Evolutionary conservation across 768 basidiomycete genomes (phyloP), one percentile per base, ranked within the genome.

Genomic region (Mycena indigotica): DNA sequence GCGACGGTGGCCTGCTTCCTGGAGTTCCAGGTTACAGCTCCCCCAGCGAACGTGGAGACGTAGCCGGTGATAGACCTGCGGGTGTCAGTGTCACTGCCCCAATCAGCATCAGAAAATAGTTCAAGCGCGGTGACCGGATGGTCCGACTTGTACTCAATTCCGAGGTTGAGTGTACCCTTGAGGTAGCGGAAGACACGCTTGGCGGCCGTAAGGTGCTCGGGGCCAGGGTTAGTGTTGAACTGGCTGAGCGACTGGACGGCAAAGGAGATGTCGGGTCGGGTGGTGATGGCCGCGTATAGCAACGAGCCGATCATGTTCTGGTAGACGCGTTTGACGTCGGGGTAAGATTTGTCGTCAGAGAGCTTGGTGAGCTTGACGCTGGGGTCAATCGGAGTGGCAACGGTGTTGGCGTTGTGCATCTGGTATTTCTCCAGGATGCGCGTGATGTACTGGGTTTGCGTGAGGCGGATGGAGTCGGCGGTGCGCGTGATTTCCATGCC

Each of bases 201-300:
- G 6, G 21, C 15, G n/a, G 41, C 41, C 6, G 41, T 44, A 6
- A 44, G 21, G n/a, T 44, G 41, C 41, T 15, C 41, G n/a, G 41
- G 41, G n/a, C 41, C 41, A 23, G 41, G 41, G 41, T 44, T 44
- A 21, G 41, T 44, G 41, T 58, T 58, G 64, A 68, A 75, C 13
- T 65, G 71, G 5, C 64, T 55, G 1, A 74, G 58, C 1, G 54
- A 55, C 16, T 58, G 53, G 24, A 74, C 69, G 0, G 71, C 60
- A 45, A 56, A 72, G 3, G 65, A 50, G 50, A 75, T 73, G 59
- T 76, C 73, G 10, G 73, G 75, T 4, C 71, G 71, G 3, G 70
- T 70, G 13, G 60, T 58, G 8, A 68, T 50, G 13, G 73, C 67
- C 5, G 66, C 56, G 53, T 72, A 73, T 55, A 71, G 68, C 25